These are phyloP conservation scores for Sapria himalayana DNA, from an alignment of 345 rosid species.

Conservation along the genomic window DNA sequence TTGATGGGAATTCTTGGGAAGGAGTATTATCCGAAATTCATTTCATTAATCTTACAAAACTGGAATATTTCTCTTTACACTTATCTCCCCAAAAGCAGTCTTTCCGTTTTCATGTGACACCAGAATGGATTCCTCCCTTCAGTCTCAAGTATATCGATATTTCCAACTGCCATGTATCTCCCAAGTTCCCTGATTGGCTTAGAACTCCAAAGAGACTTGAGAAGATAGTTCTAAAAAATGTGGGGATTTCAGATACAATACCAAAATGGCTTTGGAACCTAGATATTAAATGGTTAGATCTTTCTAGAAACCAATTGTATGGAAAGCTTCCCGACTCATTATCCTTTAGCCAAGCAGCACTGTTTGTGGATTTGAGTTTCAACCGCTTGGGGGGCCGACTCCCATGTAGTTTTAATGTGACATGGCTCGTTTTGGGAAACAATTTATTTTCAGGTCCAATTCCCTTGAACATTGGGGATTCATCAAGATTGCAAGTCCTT, in stretches of 20 bases:
- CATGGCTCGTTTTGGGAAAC: constrained; percentile 3
- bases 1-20: constrained; percentile 23
- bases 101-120: constrained; percentile 18
- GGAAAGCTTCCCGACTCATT: constrained; percentile 14
- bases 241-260: constrained; percentile 24
- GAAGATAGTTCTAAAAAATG: constrained; percentile 20
- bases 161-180: constrained; percentile 33
- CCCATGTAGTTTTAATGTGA: constrained; percentile 8
- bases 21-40: constrained; percentile 27
- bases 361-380: constrained; percentile 9
- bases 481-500: constrained; percentile 8
- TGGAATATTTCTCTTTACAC: constrained; percentile 15
- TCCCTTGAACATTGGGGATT: constrained; percentile 1
- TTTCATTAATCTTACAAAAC: constrained; percentile 17
- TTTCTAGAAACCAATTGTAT: constrained; percentile 12
- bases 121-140: constrained; percentile 41
- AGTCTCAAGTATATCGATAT: constrained; percentile 20
- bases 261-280: constrained; percentile 28
- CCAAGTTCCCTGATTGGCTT: constrained; percentile 41
- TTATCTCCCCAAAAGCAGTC: constrained; percentile 20
- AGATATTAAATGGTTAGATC: constrained; percentile 7
- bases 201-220: constrained; percentile 26
- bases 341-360: constrained; percentile 6
- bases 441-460: constrained; percentile 13
- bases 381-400: constrained; percentile 8